phyloP scores from a whole-genome alignment of 192 early-diverging fungal species.

The Powellomyces hirtus region DNA sequence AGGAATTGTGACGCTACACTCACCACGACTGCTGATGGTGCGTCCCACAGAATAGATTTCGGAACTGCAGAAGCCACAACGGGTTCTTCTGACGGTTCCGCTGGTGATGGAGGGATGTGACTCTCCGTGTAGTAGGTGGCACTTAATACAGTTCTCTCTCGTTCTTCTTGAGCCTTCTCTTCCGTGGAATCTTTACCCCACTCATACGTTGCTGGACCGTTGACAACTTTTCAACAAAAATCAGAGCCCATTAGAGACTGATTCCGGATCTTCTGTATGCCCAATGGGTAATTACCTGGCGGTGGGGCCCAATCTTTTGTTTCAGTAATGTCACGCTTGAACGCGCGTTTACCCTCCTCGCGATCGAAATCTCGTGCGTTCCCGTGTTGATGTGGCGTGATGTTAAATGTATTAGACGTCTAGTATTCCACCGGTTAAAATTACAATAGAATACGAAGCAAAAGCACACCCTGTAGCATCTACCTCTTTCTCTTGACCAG shows the following conservation, averaged over 20 bases:
- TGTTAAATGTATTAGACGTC: neutral
- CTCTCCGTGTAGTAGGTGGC: constrained; percentile 14
- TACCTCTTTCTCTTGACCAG: neutral
- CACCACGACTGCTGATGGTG: no score
- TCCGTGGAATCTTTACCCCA: constrained; percentile 25
- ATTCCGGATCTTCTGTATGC: no score
- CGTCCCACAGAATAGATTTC: constrained; percentile 10
- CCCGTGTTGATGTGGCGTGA: constrained; percentile 13
- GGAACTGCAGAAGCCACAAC: no score
- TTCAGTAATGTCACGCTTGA: neutral
- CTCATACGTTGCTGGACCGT: constrained; percentile 3
- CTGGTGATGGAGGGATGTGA: constrained; percentile 21
- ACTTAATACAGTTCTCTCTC: constrained; percentile 11
- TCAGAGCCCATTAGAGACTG: no score
- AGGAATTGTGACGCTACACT: no score
- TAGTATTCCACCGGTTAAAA: neutral
- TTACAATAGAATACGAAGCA: neutral
- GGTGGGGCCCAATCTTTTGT: constrained; percentile 4
- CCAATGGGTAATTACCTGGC: neutral
- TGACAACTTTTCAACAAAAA: neutral
- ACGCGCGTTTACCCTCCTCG: constrained; percentile 20
- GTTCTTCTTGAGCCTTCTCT: constrained; percentile 9
- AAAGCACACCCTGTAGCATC: neutral
- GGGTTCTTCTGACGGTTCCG: constrained; percentile 14
- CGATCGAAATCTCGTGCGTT: constrained; percentile 25